Conservation (phyloP, 139 green algal species). For the Prasinococcaceae sp. region DNA sequence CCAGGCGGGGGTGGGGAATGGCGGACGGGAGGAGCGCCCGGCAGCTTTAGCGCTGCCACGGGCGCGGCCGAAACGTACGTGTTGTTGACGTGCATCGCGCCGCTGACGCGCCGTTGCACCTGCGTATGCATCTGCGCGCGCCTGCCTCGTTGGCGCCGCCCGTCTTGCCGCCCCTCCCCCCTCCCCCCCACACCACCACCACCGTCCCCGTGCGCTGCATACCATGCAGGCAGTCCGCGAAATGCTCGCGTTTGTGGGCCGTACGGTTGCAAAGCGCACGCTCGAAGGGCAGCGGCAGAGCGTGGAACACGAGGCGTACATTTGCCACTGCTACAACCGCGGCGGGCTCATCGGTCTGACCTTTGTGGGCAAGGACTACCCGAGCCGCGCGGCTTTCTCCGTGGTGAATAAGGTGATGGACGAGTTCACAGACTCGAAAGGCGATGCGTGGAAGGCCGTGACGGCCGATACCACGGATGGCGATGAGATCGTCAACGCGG, state of each 20-base stretch:
- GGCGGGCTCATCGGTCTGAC: conserved; percentile 76
- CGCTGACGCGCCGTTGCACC: too few relatives aligned
- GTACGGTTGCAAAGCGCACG: conserved; percentile 83
- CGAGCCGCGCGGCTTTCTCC: conserved; percentile 76
- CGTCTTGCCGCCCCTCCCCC: too few relatives aligned
- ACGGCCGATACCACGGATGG: conserved; percentile 37
- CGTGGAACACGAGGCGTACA: conserved; percentile 72
- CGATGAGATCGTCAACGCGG: conserved; percentile 46
- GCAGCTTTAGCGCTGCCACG: too few relatives aligned
- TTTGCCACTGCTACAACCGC: conserved; percentile 78
- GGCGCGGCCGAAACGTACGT: too few relatives aligned
- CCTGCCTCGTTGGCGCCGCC: too few relatives aligned
- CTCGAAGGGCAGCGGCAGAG: conserved; percentile 55
- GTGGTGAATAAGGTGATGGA: conserved; percentile 67
- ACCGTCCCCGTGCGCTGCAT: too few relatives aligned
- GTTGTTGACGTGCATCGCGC: too few relatives aligned
- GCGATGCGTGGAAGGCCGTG: conserved; percentile 47
- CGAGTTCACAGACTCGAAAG: conserved; percentile 20
- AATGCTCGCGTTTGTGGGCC: conserved; percentile 80
- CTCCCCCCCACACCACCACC: too few relatives aligned
- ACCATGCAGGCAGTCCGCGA: too few relatives aligned
- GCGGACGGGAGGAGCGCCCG: too few relatives aligned
- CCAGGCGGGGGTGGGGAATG: too few relatives aligned
- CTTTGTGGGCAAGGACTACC: conserved; percentile 84
- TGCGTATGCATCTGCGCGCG: too few relatives aligned